A percentile compares a stretch with the other conserved stretches of the same genome.
Evolutionary conservation across 139 green algal genomes (phyloP).

Genomic region (Haematococcus sp.): DNA sequence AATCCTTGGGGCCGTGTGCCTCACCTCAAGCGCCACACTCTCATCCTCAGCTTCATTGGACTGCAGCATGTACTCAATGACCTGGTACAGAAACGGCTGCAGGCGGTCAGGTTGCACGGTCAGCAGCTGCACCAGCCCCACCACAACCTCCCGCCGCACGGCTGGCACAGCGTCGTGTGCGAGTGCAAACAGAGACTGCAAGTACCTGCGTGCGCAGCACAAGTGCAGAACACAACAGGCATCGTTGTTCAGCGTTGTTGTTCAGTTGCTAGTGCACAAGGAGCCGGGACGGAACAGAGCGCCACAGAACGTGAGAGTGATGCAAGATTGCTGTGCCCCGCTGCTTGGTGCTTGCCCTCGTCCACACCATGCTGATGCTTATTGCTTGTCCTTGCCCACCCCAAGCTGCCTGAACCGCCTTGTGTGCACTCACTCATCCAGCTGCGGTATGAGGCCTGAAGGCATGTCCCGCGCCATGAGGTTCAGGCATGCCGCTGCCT

Average conservation of each 20-base stretch:
- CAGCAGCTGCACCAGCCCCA: conserved; percentile 79
- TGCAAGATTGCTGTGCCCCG: too few relatives aligned
- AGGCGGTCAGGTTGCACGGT: conserved; percentile 72
- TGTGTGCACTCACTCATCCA: conserved; percentile 59
- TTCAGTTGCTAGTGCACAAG: background rate
- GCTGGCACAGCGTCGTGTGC: conserved; percentile 62
- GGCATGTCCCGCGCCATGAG: conserved; percentile 69
- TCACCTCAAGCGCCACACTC: conserved; percentile 82
- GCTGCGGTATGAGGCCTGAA: conserved; percentile 38
- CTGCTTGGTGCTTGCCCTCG: too few relatives aligned
- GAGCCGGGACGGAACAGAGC: too few relatives aligned
- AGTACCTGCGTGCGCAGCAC: conserved; percentile 55
- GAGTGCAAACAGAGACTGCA: conserved; percentile 85
- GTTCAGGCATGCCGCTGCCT: conserved; percentile 67
- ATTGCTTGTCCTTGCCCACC: too few relatives aligned
- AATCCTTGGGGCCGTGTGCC: too few relatives aligned
- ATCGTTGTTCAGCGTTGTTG: background rate
- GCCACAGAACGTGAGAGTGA: too few relatives aligned
- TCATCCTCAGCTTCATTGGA: conserved; percentile 66
- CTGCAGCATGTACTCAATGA: conserved; percentile 95
- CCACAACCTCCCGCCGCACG: conserved; percentile 84
- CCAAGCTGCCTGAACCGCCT: too few relatives aligned
- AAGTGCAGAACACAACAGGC: background rate
- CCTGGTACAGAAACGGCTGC: conserved; percentile 62
- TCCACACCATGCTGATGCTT: too few relatives aligned